Conservation (phyloP, 2,329 filamentous ascomycete species). For the Claviceps arundinis region DNA sequence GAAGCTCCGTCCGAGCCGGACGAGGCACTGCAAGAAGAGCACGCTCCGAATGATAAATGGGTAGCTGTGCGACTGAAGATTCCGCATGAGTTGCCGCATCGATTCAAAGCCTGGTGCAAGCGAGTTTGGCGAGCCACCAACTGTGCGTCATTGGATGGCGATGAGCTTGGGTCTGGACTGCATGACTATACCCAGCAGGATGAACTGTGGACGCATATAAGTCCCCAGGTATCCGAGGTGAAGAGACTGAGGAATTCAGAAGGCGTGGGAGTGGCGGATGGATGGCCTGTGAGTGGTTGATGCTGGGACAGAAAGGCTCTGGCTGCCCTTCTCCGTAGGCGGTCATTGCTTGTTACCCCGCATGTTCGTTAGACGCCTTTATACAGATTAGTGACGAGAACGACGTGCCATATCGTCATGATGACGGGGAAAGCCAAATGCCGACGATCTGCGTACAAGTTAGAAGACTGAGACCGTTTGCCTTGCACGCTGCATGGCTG, state of each 20-base stretch:
- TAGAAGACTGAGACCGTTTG: too few relatives aligned
- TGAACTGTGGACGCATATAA: slow-evolving; percentile 14
- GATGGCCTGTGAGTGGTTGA: neutral
- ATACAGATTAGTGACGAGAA: too few relatives aligned
- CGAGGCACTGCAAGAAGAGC: slow-evolving; percentile 32
- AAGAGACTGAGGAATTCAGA: neutral
- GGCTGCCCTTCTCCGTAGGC: neutral
- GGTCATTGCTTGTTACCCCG: too few relatives aligned
- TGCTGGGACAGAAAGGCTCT: neutral
- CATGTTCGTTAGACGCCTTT: too few relatives aligned
- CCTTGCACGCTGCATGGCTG: too few relatives aligned
- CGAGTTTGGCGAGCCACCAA: slow-evolving; percentile 17
- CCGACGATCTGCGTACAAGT: too few relatives aligned
- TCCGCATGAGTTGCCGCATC: slow-evolving; percentile 40
- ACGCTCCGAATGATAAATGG: slow-evolving; percentile 44
- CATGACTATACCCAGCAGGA: slow-evolving; percentile 11
- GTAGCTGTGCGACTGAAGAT: slow-evolving; percentile 44
- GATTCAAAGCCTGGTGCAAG: slow-evolving; percentile 31
- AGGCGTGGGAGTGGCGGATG: neutral
- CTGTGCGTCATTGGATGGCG: slow-evolving; percentile 1
- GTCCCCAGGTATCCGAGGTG: slow-evolving; percentile 7
- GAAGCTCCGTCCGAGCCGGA: slow-evolving; percentile 25
- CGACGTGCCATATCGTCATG: too few relatives aligned
- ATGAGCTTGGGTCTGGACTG: slow-evolving; percentile 7
- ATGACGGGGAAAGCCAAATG: too few relatives aligned